phyloP scores from a whole-genome alignment of 2,329 filamentous ascomycete genomes.

The Fusarium pseudograminearum region DNA sequence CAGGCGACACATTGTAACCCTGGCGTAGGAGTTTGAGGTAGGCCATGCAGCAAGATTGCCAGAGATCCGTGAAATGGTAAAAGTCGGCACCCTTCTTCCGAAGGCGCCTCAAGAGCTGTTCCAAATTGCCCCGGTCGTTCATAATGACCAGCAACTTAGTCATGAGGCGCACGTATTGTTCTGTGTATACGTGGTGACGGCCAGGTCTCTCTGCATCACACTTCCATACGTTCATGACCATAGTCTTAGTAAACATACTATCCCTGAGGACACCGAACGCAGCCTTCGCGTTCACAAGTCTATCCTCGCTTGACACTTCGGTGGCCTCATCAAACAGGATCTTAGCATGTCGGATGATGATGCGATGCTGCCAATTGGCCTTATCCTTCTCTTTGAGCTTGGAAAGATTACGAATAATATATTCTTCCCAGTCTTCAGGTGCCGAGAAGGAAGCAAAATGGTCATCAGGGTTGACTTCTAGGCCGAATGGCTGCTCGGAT shows the following conservation, averaged over 20 bases:
- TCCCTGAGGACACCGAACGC: constrained; percentile 81
- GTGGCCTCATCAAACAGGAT: constrained; percentile 65
- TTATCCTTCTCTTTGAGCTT: constrained; percentile 80
- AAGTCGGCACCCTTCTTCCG: constrained; percentile 84
- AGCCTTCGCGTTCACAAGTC: constrained; percentile 76
- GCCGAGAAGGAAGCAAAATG: constrained; percentile 53
- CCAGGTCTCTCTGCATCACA: constrained; percentile 87
- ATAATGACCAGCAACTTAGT: constrained; percentile 79
- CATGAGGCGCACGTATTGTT: constrained; percentile 87
- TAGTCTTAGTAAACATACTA: constrained; percentile 89
- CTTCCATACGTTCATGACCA: constrained; percentile 95
- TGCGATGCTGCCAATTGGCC: constrained; percentile 94
- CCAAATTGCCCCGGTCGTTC: constrained; percentile 79
- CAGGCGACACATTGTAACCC: constrained; percentile 59
- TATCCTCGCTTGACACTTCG: constrained; percentile 56
- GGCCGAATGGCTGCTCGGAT: constrained; percentile 66
- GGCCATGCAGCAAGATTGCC: constrained; percentile 66
- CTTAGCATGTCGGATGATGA: constrained; percentile 78
- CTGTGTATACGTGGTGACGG: constrained; percentile 91
- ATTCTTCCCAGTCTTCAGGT: constrained; percentile 70
- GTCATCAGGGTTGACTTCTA: constrained; percentile 51
- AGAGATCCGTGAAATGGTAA: constrained; percentile 71
- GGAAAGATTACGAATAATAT: constrained; percentile 64
- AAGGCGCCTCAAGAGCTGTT: constrained; percentile 81
- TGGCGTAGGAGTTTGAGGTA: constrained; percentile 67